These are phyloP conservation scores for Cercospora zeina DNA, from an alignment of 2,329 filamentous ascomycete genomes.

Conservation along the genomic window DNA sequence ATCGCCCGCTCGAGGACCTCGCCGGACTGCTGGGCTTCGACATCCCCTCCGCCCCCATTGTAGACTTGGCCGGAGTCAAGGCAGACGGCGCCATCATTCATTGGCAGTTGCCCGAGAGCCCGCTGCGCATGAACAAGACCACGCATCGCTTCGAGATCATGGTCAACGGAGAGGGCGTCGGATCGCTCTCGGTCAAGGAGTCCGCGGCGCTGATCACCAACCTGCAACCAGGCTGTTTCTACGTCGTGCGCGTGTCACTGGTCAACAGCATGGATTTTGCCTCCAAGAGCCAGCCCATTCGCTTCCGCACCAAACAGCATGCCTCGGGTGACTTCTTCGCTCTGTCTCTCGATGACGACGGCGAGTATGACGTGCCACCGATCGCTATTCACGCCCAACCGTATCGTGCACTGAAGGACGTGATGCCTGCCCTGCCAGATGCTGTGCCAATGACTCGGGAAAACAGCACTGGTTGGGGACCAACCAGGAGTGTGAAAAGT, in stretches of 20 bases:
- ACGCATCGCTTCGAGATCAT: slow-evolving; percentile 88
- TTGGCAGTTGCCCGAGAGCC: slow-evolving; percentile 64
- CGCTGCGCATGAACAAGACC: slow-evolving; percentile 52
- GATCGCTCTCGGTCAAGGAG: slow-evolving; percentile 77
- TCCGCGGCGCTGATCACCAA: slow-evolving; percentile 90
- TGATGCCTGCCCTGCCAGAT: slow-evolving; percentile 62
- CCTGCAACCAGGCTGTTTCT: slow-evolving; percentile 81
- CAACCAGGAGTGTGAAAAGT: slow-evolving; percentile 66
- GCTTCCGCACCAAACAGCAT: slow-evolving; percentile 67
- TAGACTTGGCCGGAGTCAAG: slow-evolving; percentile 86
- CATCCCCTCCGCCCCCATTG: slow-evolving; percentile 83
- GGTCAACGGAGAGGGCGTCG: slow-evolving; percentile 80
- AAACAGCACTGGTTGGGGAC: slow-evolving; percentile 55
- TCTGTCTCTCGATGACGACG: slow-evolving; percentile 33
- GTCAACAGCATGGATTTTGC: slow-evolving; percentile 92
- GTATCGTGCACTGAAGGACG: slow-evolving; percentile 48
- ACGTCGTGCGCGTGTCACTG: slow-evolving; percentile 89
- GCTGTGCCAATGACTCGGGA: slow-evolving; percentile 68
- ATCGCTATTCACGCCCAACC: slow-evolving; percentile 55
- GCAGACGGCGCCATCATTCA: slow-evolving; percentile 84
- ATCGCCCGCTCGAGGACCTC: slow-evolving; percentile 70
- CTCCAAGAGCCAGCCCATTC: slow-evolving; percentile 80
- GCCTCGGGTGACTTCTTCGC: slow-evolving; percentile 48
- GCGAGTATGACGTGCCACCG: slow-evolving; percentile 46
- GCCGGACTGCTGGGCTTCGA: slow-evolving; percentile 70